Evolutionary conservation across 768 basidiomycete genomes (phyloP).

Genomic region (Boletellus ananas): DNA sequence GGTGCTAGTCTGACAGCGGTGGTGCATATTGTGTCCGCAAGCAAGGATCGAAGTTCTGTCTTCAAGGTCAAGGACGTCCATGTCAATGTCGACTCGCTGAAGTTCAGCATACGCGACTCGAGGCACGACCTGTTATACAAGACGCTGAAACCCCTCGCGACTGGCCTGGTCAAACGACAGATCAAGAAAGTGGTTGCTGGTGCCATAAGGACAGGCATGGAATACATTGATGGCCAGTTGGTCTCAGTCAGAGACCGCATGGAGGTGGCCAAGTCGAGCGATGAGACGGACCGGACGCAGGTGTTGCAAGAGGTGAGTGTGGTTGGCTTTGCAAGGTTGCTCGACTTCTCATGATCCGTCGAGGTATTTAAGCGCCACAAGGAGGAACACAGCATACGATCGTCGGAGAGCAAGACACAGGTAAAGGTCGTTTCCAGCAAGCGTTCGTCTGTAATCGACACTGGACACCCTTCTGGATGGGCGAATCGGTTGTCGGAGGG

Average conservation of each 20-base stretch:
- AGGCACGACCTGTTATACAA: conserved; percentile 91
- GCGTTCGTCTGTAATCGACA: conserved; percentile 61
- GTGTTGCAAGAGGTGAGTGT: conserved; percentile 56
- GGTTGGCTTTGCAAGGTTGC: background rate
- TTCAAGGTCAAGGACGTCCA: conserved; percentile 69
- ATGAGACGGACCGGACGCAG: conserved; percentile 42
- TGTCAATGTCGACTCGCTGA: conserved; percentile 83
- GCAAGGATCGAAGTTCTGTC: conserved; percentile 62
- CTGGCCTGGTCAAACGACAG: conserved; percentile 73
- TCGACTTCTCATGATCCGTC: conserved; percentile 1
- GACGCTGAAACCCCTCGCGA: conserved; percentile 75
- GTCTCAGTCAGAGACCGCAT: conserved; percentile 81
- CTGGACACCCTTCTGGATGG: conserved; percentile 70
- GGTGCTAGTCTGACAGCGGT: conserved; percentile 76
- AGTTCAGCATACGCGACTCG: conserved; percentile 86
- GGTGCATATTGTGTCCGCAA: conserved; percentile 56
- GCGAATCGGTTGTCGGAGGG: conserved; percentile 51
- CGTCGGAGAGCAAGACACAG: conserved; percentile 50
- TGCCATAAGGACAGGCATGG: conserved; percentile 74
- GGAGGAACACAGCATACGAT: conserved; percentile 36
- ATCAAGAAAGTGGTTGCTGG: conserved; percentile 59
- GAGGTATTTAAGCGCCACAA: conserved; percentile 62
- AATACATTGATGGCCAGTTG: conserved; percentile 86
- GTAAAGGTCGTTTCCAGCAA: conserved; percentile 80
- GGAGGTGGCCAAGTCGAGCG: conserved; percentile 53